Evolutionary conservation across 2,329 filamentous ascomycete genomes (phyloP).

Genomic region (Mycocentrospora acerina): DNA sequence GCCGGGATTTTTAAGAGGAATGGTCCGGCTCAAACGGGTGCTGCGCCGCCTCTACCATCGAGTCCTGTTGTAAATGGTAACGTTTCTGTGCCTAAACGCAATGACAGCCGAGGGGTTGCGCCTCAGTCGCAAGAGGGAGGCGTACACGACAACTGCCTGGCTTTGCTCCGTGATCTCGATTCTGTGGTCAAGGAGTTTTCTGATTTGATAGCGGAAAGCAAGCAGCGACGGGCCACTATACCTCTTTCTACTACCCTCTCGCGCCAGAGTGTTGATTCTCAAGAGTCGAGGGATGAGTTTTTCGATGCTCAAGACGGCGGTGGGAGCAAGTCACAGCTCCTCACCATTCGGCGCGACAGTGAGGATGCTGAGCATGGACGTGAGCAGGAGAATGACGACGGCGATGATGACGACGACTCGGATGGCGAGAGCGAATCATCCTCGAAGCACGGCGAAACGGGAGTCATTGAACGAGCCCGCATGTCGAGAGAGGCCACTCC

Average conservation of each 20-base stretch:
- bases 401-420: constrained; percentile 45
- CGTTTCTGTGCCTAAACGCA: constrained; percentile 41
- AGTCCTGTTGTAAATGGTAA: constrained; percentile 29
- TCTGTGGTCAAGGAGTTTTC: constrained; percentile 81
- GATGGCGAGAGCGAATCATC: constrained; percentile 64
- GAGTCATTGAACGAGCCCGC: constrained; percentile 41
- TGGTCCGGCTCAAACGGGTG: constrained; percentile 56
- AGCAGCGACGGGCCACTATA: constrained; percentile 65
- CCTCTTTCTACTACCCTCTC: constrained; percentile 47
- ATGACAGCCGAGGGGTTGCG: constrained; percentile 20
- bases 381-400: constrained; percentile 30
- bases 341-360: constrained; percentile 71
- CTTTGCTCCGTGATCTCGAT: constrained; percentile 82
- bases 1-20: constrained; percentile 50
- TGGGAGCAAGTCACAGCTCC: constrained; percentile 59
- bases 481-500: constrained; percentile 39
- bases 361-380: constrained; percentile 53
- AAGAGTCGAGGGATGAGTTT: constrained; percentile 77
- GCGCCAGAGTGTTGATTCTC: constrained; percentile 76
- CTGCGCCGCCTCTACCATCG: constrained; percentile 43
- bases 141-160: constrained; percentile 79
- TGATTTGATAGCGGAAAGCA: constrained; percentile 73
- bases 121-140: constrained; percentile 59
- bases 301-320: constrained; percentile 78
- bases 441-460: constrained; percentile 57